These are phyloP conservation scores for Chlamydomonas urium DNA, from an alignment of 139 green algal species.

Conservation along the genomic window DNA sequence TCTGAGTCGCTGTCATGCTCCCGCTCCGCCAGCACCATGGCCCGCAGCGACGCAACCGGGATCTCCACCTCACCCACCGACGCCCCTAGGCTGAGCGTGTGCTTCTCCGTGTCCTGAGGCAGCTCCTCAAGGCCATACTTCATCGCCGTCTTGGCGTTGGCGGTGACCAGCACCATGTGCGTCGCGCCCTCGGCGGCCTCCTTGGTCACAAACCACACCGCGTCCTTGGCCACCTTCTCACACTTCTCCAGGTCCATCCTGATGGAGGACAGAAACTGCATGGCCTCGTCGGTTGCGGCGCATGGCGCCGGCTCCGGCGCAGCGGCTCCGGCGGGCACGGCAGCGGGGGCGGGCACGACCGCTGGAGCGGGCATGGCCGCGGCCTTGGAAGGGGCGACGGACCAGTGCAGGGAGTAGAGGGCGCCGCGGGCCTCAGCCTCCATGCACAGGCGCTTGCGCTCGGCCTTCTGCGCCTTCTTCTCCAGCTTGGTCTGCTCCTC, in stretches of 20 bases:
- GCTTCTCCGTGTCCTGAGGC: slow-evolving; percentile 16
- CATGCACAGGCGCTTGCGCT: not conserved
- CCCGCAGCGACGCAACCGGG: not conserved
- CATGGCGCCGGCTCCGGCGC: not conserved
- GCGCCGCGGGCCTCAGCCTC: not conserved
- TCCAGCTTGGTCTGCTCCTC: not conserved
- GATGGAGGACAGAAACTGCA: no score
- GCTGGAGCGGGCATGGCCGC: not conserved
- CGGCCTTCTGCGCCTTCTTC: slow-evolving; percentile 11
- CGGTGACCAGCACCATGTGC: slow-evolving; percentile 12
- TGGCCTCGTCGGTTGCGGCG: no score
- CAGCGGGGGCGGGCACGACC: not conserved
- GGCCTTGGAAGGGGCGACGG: not conserved
- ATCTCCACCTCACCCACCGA: not conserved
- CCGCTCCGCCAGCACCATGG: not conserved
- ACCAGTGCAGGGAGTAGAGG: slow-evolving; percentile 28
- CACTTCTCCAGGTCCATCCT: no score
- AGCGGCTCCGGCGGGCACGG: not conserved
- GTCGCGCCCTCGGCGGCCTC: not conserved
- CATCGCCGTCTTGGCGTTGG: slow-evolving; percentile 12
- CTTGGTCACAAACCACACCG: not conserved
- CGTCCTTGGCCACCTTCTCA: no score
- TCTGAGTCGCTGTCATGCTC: slow-evolving; percentile 1
- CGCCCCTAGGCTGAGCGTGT: slow-evolving; percentile 7
- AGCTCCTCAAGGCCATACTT: slow-evolving; percentile 17